Percentiles rank a stretch among this genome's conserved stretches.
phyloP scores from a whole-genome alignment of 306 rosid species.

The Sindora glabra region DNA sequence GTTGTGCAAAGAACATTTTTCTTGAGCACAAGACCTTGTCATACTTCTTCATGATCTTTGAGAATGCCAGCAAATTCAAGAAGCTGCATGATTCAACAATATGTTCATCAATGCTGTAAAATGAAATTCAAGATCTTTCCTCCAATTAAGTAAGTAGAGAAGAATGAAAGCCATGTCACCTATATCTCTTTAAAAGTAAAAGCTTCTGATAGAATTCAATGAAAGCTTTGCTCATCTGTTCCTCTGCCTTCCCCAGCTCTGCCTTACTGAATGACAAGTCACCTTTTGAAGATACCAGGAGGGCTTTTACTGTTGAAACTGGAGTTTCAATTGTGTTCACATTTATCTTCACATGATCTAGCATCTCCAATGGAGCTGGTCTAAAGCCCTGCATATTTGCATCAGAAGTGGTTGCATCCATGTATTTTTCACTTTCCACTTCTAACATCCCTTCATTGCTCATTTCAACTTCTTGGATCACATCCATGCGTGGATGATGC shows the following conservation, averaged over 20 bases:
- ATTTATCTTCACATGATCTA: constrained; percentile 54
- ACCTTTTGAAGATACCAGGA: constrained; percentile 24
- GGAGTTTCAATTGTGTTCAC: constrained; percentile 45
- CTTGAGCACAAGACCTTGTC: no score
- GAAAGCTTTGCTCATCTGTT: constrained; percentile 43
- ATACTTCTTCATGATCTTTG: constrained; percentile 84
- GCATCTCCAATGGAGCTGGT: constrained; percentile 44
- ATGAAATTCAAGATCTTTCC: not conserved
- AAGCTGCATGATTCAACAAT: constrained; percentile 37
- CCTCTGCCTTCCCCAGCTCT: constrained; percentile 54
- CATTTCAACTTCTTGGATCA: constrained; percentile 61
- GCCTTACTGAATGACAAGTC: constrained; percentile 41
- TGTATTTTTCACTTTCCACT: constrained; percentile 19
- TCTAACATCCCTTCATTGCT: constrained; percentile 16
- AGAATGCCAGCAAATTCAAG: constrained; percentile 61
- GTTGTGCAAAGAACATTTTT: no score
- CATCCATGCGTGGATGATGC: constrained; percentile 26
- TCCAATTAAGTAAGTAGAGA: not conserved
- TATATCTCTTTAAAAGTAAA: constrained; percentile 49
- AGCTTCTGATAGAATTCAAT: constrained; percentile 61
- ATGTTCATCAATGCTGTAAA: not conserved
- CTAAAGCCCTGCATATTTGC: constrained; percentile 4
- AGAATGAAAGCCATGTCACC: constrained; percentile 32
- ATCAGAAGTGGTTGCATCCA: not conserved
- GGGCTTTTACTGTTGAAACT: constrained; percentile 43